These are phyloP conservation scores for Basipetospora chlamydospora DNA, from an alignment of 2,329 filamentous ascomycete species.

Conservation along the genomic window DNA sequence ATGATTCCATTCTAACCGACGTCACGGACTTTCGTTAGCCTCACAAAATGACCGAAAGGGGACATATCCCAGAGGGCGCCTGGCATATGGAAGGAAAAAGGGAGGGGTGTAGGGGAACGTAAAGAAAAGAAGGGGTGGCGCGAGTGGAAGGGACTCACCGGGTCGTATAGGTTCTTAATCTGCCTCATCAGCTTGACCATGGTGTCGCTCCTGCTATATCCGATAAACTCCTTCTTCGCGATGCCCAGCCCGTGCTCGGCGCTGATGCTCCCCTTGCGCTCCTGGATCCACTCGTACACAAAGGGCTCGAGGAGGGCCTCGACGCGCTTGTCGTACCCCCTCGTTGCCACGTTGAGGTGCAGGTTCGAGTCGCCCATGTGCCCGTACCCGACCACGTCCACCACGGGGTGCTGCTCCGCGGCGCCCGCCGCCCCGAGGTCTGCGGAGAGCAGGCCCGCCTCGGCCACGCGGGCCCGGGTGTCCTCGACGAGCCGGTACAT, in stretches of 20 bases:
- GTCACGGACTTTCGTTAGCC: too few species aligned
- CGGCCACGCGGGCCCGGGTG: slow-evolving; percentile 54
- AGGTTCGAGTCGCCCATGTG: slow-evolving; percentile 97
- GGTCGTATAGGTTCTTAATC: slow-evolving; percentile 87
- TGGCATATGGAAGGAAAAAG: slow-evolving; percentile 2
- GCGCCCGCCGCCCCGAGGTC: slow-evolving; percentile 24
- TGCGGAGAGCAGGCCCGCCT: slow-evolving; percentile 62
- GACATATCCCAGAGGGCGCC: too few species aligned
- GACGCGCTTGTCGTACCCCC: slow-evolving; percentile 73
- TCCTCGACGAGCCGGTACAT: slow-evolving; percentile 87
- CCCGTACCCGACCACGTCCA: slow-evolving; percentile 88
- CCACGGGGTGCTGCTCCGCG: slow-evolving; percentile 47
- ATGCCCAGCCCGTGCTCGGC: slow-evolving; percentile 90
- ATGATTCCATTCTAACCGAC: slow-evolving; percentile 97
- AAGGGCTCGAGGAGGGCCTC: slow-evolving; percentile 84
- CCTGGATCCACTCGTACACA: slow-evolving; percentile 92
- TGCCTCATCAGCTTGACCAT: slow-evolving; percentile 89
- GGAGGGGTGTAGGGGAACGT: background rate
- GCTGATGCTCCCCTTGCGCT: slow-evolving; percentile 82
- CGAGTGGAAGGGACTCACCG: slow-evolving; percentile 45
- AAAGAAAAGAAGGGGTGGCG: slow-evolving; percentile 4
- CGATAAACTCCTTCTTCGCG: slow-evolving; percentile 90
- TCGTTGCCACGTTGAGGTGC: slow-evolving; percentile 77
- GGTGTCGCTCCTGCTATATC: slow-evolving; percentile 77
- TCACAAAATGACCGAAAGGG: background rate